Conservation (phyloP, 805 yeast species). For the Teunomyces aglyptinius region DNA sequence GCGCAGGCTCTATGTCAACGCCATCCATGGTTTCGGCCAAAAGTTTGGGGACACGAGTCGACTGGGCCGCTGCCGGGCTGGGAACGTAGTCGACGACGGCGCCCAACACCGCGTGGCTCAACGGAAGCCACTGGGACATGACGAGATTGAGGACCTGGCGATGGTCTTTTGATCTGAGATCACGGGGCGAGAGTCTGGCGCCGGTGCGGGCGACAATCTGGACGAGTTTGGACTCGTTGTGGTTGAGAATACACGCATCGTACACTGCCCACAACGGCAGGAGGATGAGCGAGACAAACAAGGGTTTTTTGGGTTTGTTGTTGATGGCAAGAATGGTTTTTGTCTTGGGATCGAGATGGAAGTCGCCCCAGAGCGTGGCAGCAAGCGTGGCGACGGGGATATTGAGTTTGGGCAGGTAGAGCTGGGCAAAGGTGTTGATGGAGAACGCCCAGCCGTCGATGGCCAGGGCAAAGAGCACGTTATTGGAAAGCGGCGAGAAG, state of each 20-base stretch:
- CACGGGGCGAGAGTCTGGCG: slow-evolving; percentile 70
- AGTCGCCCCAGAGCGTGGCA: slow-evolving; percentile 96
- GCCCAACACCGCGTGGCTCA: slow-evolving; percentile 79
- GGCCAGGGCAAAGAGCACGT: slow-evolving; percentile 88
- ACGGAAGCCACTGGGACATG: slow-evolving; percentile 93
- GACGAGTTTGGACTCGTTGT: slow-evolving; percentile 67
- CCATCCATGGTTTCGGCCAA: slow-evolving; percentile 35
- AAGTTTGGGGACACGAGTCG: slow-evolving; percentile 63
- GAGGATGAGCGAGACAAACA: slow-evolving; percentile 82
- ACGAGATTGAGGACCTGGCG: slow-evolving; percentile 60
- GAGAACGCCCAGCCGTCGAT: slow-evolving; percentile 98
- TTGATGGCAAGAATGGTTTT: slow-evolving; percentile 71
- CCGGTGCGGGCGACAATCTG: slow-evolving; percentile 72
- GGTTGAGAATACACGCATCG: slow-evolving; percentile 60
- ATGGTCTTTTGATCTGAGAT: slow-evolving; percentile 74
- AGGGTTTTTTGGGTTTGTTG: slow-evolving; percentile 66
- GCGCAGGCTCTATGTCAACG: slow-evolving; percentile 44
- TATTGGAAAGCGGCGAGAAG: slow-evolving; percentile 83
- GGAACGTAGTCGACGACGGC: slow-evolving; percentile 85
- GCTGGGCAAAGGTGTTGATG: slow-evolving; percentile 80
- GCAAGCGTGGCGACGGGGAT: slow-evolving; percentile 75
- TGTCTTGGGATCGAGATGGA: slow-evolving; percentile 81
- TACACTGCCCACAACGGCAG: slow-evolving; percentile 94
- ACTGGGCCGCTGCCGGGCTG: slow-evolving; percentile 77
- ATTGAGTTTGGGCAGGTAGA: slow-evolving; percentile 81